phyloP scores from a whole-genome alignment of 116 monocot species.

The Cymodocea nodosa region DNA sequence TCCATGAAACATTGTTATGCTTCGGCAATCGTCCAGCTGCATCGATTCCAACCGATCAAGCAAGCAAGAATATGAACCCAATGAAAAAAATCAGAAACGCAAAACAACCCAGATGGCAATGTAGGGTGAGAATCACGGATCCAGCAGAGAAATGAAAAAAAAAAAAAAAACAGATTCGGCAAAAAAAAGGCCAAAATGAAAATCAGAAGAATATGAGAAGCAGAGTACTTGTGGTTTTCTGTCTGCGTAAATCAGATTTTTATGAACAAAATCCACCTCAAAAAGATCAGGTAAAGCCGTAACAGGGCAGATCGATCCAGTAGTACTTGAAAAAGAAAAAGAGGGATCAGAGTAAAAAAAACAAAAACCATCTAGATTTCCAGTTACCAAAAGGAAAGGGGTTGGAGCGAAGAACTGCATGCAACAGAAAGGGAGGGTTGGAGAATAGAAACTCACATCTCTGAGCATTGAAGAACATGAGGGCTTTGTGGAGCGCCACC shows the following conservation, averaged over 20 bases:
- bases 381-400: not conserved
- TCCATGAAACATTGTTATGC: constrained; percentile 84
- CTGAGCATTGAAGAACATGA: constrained; percentile 99
- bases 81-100: not conserved
- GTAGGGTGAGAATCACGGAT: not conserved
- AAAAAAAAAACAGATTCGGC: not conserved
- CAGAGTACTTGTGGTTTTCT: too few species aligned
- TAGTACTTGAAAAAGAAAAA: not conserved
- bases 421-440: not conserved
- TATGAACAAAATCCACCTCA: not conserved
- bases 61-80: too few species aligned
- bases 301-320: not conserved
- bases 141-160: not conserved
- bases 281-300: not conserved
- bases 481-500: constrained; percentile 76
- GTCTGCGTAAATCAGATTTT: too few species aligned
- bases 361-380: constrained; percentile 2
- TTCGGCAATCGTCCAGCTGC: constrained; percentile 69
- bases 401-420: not conserved
- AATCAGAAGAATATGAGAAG: not conserved
- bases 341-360: not conserved
- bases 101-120: not conserved
- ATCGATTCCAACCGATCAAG: not conserved
- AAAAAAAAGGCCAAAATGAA: not conserved
- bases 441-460: constrained; percentile 30